phyloP scores from a whole-genome alignment of 345 rosid species.

The Brassica napus region Da-Ae NC_063445.1:53949001-53949500 shows the following conservation, averaged over 20 bases:
- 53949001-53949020: background rate
- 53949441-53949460: slow-evolving; percentile 65
- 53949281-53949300: slow-evolving; percentile 4
- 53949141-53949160: background rate
- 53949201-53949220: slow-evolving; percentile 8
- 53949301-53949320: background rate
- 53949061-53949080: no score
- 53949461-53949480: slow-evolving; percentile 56
- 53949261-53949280: slow-evolving; percentile 76
- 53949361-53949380: background rate
- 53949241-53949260: slow-evolving; percentile 62
- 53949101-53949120: background rate
- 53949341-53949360: background rate
- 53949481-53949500: slow-evolving; percentile 61
- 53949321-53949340: background rate
- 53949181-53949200: background rate
- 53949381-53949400: background rate
- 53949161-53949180: background rate
- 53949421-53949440: slow-evolving; percentile 74
- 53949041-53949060: no score
- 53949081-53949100: no score
- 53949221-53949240: slow-evolving; percentile 42
- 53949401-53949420: background rate
- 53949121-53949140: background rate
- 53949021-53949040: slow-evolving; percentile 4